Conservation (phyloP, 306 rosid species). For the Rubus idaeus region DNA sequence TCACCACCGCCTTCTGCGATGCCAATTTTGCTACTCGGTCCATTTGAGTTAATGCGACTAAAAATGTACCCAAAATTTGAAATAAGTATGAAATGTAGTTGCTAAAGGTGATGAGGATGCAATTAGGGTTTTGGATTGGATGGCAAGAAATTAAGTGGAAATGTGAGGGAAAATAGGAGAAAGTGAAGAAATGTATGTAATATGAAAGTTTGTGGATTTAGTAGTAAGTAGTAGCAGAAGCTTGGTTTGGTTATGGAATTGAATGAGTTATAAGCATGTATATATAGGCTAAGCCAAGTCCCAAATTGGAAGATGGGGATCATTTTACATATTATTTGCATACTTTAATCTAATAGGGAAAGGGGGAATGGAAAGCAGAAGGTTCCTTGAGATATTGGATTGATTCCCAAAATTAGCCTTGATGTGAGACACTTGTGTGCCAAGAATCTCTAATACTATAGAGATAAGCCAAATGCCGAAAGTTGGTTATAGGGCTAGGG, state of each 20-base stretch:
- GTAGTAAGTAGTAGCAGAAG: background rate
- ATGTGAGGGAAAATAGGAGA: background rate
- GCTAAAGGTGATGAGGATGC: background rate
- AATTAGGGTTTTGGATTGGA: constrained; percentile 2
- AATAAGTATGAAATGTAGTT: constrained; percentile 1
- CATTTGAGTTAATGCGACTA: constrained; percentile 32
- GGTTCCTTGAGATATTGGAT: constrained; percentile 39
- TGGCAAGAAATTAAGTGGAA: constrained; percentile 4
- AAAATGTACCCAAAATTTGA: background rate
- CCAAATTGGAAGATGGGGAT: constrained; percentile 4
- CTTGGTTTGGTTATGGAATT: constrained; percentile 31
- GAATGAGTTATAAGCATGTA: constrained; percentile 21
- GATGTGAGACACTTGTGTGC: constrained; percentile 43
- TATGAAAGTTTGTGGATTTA: constrained; percentile 1
- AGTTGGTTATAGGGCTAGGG: constrained; percentile 30
- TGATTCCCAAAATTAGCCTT: constrained; percentile 34
- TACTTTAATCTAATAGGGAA: constrained; percentile 11
- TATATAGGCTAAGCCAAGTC: constrained; percentile 21
- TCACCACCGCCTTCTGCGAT: constrained; percentile 90
- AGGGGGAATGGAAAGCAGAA: constrained; percentile 31
- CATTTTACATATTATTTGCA: background rate
- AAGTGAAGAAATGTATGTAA: background rate
- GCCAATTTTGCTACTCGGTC: constrained; percentile 70
- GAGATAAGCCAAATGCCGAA: constrained; percentile 54
- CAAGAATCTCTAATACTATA: constrained; percentile 41